Conservation (phyloP, 768 basidiomycete genomes). For the Termitomyces sp. region DNA sequence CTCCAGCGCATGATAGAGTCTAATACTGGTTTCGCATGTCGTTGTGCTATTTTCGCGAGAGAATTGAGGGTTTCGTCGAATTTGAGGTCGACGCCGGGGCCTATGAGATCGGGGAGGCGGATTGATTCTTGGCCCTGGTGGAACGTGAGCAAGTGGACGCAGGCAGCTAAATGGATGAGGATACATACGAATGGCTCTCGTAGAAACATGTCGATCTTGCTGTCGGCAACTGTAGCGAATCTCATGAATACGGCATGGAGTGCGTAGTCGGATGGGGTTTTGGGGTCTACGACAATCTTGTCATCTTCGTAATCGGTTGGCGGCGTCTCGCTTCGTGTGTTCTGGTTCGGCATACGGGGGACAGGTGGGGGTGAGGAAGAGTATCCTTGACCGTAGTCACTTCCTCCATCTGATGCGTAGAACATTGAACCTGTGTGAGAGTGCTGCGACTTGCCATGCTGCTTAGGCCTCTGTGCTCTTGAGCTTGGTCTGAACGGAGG, state of each 20-base stretch:
- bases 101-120: conserved; percentile 64
- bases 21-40: conserved; percentile 78
- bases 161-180: neutral
- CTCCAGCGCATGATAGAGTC: conserved; percentile 89
- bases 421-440: conserved; percentile 76
- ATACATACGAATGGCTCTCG: conserved; percentile 59
- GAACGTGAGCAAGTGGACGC: neutral
- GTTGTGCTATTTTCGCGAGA: conserved; percentile 82
- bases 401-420: conserved; percentile 66
- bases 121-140: conserved; percentile 61
- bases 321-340: conserved; percentile 49
- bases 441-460: conserved; percentile 74
- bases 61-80: conserved; percentile 87
- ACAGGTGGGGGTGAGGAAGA: conserved; percentile 74
- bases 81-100: conserved; percentile 65
- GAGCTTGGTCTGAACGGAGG: conserved; percentile 58
- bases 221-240: conserved; percentile 77
- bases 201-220: conserved; percentile 75
- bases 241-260: conserved; percentile 86
- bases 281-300: conserved; percentile 65
- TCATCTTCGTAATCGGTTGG: conserved; percentile 61
- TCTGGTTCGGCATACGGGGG: conserved; percentile 65
- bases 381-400: conserved; percentile 56
- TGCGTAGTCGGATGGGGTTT: conserved; percentile 85
- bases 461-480: conserved; percentile 41